Conservation (phyloP, 352 stramenopile species). For the Phytophthora syringae region DNA sequence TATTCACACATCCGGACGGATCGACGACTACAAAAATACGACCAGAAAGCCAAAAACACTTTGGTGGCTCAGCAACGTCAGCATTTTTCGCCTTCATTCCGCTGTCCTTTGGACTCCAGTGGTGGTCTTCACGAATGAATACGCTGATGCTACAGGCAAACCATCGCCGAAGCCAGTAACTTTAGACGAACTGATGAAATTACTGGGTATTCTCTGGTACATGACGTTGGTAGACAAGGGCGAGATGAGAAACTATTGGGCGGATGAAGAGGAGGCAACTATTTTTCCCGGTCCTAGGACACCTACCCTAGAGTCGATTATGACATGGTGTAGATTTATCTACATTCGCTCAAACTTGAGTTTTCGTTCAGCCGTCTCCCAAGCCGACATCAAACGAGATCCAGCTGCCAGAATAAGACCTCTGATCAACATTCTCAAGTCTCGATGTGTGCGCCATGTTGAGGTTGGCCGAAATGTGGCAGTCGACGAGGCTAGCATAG, state of each 20-base stretch:
- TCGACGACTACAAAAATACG: not conserved
- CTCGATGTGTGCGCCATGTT: conserved; percentile 20
- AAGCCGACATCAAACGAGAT: not conserved
- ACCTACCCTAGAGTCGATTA: conserved; percentile 5
- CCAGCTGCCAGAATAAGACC: conserved; percentile 2
- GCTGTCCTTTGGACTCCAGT: not conserved
- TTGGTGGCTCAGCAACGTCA: conserved; percentile 2
- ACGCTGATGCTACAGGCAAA: not conserved
- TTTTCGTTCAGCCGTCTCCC: not conserved
- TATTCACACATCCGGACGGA: conserved; percentile 7
- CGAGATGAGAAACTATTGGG: conserved; percentile 16
- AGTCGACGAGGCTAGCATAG: conserved; percentile 37
- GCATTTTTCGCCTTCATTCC: conserved; percentile 13
- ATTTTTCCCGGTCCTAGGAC: not conserved
- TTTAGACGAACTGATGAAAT: conserved; percentile 10
- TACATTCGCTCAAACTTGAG: conserved; percentile 11
- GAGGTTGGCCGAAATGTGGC: conserved; percentile 28
- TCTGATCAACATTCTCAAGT: conserved; percentile 35
- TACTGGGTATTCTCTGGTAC: conserved; percentile 6
- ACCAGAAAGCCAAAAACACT: not conserved
- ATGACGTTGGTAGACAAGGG: conserved; percentile 5
- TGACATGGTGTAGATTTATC: conserved; percentile 27
- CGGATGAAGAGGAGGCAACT: conserved; percentile 1
- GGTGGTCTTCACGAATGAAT: not conserved
- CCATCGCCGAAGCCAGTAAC: not conserved